These are phyloP conservation scores for Apodospora peruviana DNA, from an alignment of 495 filamentous ascomycete genomes.

Conservation along the genomic window DNA sequence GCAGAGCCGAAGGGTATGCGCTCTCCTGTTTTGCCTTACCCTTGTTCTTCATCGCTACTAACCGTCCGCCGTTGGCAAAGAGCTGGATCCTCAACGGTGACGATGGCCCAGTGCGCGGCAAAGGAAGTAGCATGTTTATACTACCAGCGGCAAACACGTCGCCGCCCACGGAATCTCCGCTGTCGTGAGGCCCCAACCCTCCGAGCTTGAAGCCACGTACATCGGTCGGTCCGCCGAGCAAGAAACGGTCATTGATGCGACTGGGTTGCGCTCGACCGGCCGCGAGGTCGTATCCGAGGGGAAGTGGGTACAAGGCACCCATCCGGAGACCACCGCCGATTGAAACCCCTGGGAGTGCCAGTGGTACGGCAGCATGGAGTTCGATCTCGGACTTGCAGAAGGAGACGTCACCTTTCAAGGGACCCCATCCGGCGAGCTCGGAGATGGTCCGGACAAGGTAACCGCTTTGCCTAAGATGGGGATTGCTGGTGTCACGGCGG, in stretches of 20 bases:
- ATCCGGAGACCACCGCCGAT: slow-evolving; percentile 45
- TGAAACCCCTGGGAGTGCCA: slow-evolving; percentile 65
- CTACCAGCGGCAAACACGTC: slow-evolving; percentile 87
- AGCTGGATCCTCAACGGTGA: slow-evolving; percentile 83
- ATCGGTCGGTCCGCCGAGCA: slow-evolving; percentile 88
- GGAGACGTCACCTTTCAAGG: slow-evolving; percentile 78
- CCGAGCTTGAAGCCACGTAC: slow-evolving; percentile 88
- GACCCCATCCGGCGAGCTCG: slow-evolving; percentile 83
- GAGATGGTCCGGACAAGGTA: slow-evolving; percentile 69
- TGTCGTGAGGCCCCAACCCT: slow-evolving; percentile 84
- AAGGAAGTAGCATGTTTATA: slow-evolving; percentile 74
- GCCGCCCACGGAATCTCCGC: slow-evolving; percentile 77
- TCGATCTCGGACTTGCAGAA: slow-evolving; percentile 88
- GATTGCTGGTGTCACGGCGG: slow-evolving; percentile 58
- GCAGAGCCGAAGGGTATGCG: slow-evolving; percentile 13
- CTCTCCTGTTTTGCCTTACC: slow-evolving; percentile 34
- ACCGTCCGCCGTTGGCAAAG: slow-evolving; percentile 83
- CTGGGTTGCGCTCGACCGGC: slow-evolving; percentile 51
- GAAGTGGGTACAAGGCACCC: slow-evolving; percentile 53
- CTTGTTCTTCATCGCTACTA: slow-evolving; percentile 66
- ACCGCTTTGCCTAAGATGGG: slow-evolving; percentile 74
- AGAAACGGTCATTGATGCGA: slow-evolving; percentile 88
- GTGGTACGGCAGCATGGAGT: slow-evolving; percentile 63
- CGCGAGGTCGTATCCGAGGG: slow-evolving; percentile 52
- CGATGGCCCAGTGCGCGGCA: slow-evolving; percentile 71